Evolutionary conservation across 2,329 filamentous ascomycete species (phyloP), one percentile per base, ranked within the genome.

Genomic region (Arachnomyces sp.): DNA sequence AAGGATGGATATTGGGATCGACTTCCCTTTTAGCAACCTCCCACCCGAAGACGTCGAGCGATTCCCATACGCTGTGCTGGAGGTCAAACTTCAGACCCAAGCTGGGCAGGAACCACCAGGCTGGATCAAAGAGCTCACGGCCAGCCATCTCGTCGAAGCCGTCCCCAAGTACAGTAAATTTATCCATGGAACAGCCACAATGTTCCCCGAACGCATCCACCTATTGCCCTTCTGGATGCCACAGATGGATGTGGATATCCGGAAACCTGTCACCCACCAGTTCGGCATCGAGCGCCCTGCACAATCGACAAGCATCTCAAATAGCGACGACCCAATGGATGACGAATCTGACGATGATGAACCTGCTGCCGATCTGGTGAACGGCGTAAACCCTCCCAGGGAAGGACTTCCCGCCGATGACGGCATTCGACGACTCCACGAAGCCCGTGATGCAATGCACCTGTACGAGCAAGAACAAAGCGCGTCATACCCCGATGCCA

Each of bases 121-220:
- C 57, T 98, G 92, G 92, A 90, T 98, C 52, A 82, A 88, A 15
- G 87, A 96, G 58, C 74, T 98, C 38, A 94, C 88, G 33, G 76
- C 86, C 9, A 94, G 88, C 47, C 92, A 98, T 66, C 74, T 98
- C 12, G 92, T 98, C 2, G 92, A 98, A 66, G 89, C 92, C n/a
- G 89, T 98, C 2, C 92, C 92, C 46, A 98, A 98, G 60, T 98
- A 96, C 65, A 95, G 88, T 57, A 98, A 98, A 67, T 98, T 96
- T 62, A 96, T 98, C 43, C 92, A 98, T 62, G 92, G 92, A 43
- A 88, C 82, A 2, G 90, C 90, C 7, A 84, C 79, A 8, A 67
- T 98, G 34, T 93, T 95, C 61, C 89, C 89, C 0, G 76, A 81
- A 33, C 79, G 84, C 40, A 98, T 98, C 63, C 72, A 95, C 35